Base-by-base conservation (phyloP, 2,329 filamentous ascomycete genomes). In the Colletotrichum musicola region DNA sequence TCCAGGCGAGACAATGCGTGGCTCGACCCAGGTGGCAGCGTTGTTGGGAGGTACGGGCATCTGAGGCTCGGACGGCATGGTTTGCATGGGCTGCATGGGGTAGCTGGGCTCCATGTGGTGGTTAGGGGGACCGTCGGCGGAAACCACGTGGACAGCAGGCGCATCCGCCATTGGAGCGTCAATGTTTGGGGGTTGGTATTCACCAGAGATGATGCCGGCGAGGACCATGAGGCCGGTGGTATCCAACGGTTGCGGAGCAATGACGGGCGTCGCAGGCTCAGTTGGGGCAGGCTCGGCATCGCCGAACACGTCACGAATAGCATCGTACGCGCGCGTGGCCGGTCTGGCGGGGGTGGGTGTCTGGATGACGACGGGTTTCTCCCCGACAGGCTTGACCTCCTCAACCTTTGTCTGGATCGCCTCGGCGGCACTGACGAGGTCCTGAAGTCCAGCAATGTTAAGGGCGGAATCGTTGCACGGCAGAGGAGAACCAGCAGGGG, bases 241-340 rank as follows among this genome's bases (percentile, higher is more conserved):
- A 35, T 71, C 67, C n/a, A 62, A 49, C 12, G 58, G 27, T 22
- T 61, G 47, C 14, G 59, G 50, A 13, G 42, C 25, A 7, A 61
- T 40, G 30, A 58, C 65, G 13, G 65, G 56, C 20, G 70, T 54
- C 38, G 68, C 47, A 16, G 71, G 56, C 35, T 68, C 67, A 25
- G 55, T 58, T 14, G 69, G 57, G 22, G 62, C 63, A 20, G 80
- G 78, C 64, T 72, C 66, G 38, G 68, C 62, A 50, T 55, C 57
- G 38, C 70, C 79, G 69, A 83, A 83, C 35, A 83, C 78, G 65
- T 83, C 81, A n/a, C 77, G 71, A 35, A 78, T 75, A n/a, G 77
- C 76, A 50, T 78, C 77, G 55, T 78, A 78, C 5, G 72, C 66
- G 14, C 70, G 69, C 13, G 68, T 71, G 14, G 55, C 55, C 18